phyloP scores from a whole-genome alignment of 768 basidiomycete genomes.

The Pleurotus eryngii region DNA sequence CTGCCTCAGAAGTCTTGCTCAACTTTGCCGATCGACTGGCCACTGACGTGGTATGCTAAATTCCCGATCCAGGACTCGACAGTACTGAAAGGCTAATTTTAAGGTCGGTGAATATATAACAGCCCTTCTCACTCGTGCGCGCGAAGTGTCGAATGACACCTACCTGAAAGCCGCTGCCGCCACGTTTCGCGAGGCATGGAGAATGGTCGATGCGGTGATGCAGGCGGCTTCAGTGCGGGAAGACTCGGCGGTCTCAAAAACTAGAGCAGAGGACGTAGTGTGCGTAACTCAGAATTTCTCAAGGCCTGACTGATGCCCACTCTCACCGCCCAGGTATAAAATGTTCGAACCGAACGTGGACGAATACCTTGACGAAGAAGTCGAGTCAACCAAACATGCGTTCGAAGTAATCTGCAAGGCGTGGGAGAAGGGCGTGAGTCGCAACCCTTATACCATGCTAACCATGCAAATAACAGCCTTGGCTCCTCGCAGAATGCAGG shows the following conservation, averaged over 20 bases:
- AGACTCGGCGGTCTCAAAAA: conserved; percentile 39
- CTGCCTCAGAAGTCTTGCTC: conserved; percentile 69
- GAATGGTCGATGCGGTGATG: conserved; percentile 76
- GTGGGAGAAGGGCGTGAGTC: conserved; percentile 75
- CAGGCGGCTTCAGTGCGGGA: conserved; percentile 44
- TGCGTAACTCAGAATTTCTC: conserved; percentile 32
- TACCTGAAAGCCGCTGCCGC: conserved; percentile 89
- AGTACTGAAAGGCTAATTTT: neutral
- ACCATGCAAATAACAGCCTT: neutral
- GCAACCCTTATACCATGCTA: neutral
- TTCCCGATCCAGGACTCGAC: neutral
- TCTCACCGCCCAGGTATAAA: conserved; percentile 52
- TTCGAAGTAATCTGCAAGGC: conserved; percentile 72
- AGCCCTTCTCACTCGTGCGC: conserved; percentile 70
- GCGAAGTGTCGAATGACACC: conserved; percentile 64
- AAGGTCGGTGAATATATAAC: conserved; percentile 88
- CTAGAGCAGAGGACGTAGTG: conserved; percentile 80
- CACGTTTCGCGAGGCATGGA: conserved; percentile 84
- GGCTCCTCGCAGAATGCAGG: neutral
- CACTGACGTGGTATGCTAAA: conserved; percentile 67
- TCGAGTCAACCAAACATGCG: conserved; percentile 71
- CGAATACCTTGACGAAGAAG: conserved; percentile 94
- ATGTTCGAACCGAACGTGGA: conserved; percentile 99
- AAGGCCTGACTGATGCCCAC: no score
- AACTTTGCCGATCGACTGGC: conserved; percentile 84